Percentiles rank a stretch among this genome's conserved stretches.
Conservation (phyloP, 139 green algal species). For the Micractinium conductrix region DNA sequence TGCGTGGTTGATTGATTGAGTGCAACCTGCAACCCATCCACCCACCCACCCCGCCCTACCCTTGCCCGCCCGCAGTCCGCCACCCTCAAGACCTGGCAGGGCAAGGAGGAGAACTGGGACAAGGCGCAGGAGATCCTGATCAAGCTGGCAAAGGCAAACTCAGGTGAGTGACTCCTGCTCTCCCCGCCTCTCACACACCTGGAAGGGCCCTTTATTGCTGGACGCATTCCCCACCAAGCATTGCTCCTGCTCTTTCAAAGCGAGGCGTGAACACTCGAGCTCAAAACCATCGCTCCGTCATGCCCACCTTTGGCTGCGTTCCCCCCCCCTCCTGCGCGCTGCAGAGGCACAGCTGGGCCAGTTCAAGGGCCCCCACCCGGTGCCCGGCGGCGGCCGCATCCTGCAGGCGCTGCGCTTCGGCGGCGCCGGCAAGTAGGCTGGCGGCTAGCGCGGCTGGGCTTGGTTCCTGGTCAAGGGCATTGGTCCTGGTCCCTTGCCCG, state of each 20-base stretch:
- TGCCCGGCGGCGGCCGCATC: constrained; percentile 75
- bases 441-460: too few relatives aligned
- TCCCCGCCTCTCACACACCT: too few relatives aligned
- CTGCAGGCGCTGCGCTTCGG: constrained; percentile 64
- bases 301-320: too few relatives aligned
- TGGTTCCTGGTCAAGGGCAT: too few relatives aligned
- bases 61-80: constrained; percentile 17
- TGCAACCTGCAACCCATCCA: too few relatives aligned
- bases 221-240: too few relatives aligned
- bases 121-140: constrained; percentile 72
- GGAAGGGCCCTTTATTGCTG: too few relatives aligned
- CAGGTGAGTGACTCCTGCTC: constrained; percentile 6
- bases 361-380: constrained; percentile 75
- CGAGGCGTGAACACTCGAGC: too few relatives aligned
- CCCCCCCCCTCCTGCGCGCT: neutral
- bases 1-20: too few relatives aligned
- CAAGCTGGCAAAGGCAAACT: constrained; percentile 76
- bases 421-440: constrained; percentile 76
- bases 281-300: too few relatives aligned
- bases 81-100: constrained; percentile 48
- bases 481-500: too few relatives aligned
- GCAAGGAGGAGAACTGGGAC: constrained; percentile 61
- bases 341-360: constrained; percentile 74
- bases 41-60: neutral
- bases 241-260: too few relatives aligned